Conservation (phyloP, 345 rosid genomes). For the Garcia nutans region DNA sequence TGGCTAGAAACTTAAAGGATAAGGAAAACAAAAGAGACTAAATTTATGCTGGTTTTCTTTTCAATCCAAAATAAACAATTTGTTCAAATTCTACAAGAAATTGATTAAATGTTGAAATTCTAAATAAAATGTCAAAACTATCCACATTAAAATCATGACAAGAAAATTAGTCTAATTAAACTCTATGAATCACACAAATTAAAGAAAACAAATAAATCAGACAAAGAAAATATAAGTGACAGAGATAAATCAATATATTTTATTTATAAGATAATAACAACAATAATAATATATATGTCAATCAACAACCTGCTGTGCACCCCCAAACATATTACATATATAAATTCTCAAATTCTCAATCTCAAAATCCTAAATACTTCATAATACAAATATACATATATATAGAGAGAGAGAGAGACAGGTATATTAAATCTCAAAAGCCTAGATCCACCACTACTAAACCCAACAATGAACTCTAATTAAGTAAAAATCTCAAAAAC, state of each 20-base stretch:
- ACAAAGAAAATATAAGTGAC: too few relatives aligned
- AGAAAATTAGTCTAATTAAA: too few relatives aligned
- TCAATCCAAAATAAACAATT: too few relatives aligned
- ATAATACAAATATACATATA: neutral
- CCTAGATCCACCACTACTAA: neutral
- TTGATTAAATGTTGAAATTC: too few relatives aligned
- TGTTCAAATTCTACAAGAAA: too few relatives aligned
- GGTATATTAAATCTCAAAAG: neutral
- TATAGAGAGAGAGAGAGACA: neutral
- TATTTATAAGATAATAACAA: neutral
- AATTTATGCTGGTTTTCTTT: too few relatives aligned
- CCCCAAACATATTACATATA: neutral
- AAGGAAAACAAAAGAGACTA: too few relatives aligned
- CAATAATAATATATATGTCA: neutral
- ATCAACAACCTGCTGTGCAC: slow-evolving; percentile 12
- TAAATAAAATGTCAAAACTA: too few relatives aligned
- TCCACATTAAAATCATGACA: too few relatives aligned
- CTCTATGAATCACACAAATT: neutral
- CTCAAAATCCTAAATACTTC: neutral
- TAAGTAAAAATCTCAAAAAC: neutral
- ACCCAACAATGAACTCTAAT: neutral
- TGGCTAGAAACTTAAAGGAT: too few relatives aligned
- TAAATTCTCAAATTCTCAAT: neutral
- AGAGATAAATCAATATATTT: neutral
- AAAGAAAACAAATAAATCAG: neutral